Evolutionary conservation across 345 rosid species (phyloP), one percentile per base, ranked within the genome.

Genomic region (Boechera retrofracta): DNA sequence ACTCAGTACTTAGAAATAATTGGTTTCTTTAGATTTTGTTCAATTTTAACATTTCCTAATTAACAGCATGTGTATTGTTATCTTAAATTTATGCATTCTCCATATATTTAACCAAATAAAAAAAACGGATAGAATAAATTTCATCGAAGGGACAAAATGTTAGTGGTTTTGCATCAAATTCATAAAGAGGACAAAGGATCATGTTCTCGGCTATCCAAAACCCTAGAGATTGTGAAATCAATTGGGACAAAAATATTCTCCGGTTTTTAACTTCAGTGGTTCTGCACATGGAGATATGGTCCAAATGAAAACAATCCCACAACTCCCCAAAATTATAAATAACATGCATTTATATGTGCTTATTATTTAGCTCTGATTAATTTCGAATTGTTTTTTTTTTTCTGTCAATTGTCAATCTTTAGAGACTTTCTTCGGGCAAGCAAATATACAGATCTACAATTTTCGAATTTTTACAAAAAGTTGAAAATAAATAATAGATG

Each of bases 221-320:
- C 69, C 72, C 53, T 51, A 49, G 41, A 78, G 73, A 72, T 49
- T 65, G 64, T 65, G 68, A 78, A 72, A 72, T 51, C 48, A 39
- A 65, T 29, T 66, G 73, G 63, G 62, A 21, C 65, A 49, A 58
- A 49, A 57, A 32, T 75, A 76, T 72, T 79, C 72, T 72, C 56
- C 53, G 26, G 60, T 2, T 72, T 82, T 54, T 71, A 62, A 48
- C 64, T 63, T 61, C 62, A 56, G 62, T 68, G 66, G 44, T 64
- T 70, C 66, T 73, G 64, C 72, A 69, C 79, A 65, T 81, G 77
- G 77, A 42, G 65, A 65, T 67, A 70, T 78, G 84, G 82, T 72
- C 82, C 77, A 42, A 60, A 60, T 60, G 80, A 67, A 71, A 78
- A 58, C 60, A 78, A 72, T 59, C 64, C 61, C 68, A 60, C 78